Conservation (phyloP, 164 flowering plant species). For the Berberis thunbergii region DNA sequence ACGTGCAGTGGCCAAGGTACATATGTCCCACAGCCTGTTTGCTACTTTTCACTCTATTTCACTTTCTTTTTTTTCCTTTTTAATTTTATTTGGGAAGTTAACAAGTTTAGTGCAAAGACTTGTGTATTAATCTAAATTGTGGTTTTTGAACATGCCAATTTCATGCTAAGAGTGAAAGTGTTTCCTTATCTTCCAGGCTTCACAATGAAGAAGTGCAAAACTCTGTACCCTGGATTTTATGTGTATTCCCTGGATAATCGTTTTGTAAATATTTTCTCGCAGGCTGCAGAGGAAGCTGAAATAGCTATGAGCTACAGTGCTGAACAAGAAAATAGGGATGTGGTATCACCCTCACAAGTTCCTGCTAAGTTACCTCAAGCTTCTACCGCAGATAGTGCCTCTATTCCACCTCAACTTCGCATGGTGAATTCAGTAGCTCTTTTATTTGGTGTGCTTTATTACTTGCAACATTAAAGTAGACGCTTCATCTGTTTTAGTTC, state of each 20-base stretch:
- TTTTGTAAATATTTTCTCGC: constrained; percentile 3
- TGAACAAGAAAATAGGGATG: constrained; percentile 39
- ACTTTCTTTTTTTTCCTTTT: neutral
- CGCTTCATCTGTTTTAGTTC: too few species aligned
- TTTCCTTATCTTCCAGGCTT: too few species aligned
- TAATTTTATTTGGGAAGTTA: too few species aligned
- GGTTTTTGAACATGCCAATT: too few species aligned
- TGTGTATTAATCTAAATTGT: too few species aligned
- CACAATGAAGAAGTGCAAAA: too few species aligned
- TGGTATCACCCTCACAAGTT: constrained; percentile 34
- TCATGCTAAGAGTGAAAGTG: too few species aligned
- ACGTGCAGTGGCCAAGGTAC: constrained; percentile 58
- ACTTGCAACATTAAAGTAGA: too few species aligned
- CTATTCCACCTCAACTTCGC: constrained; percentile 70
- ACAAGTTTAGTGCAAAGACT: too few species aligned
- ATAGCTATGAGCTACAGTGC: constrained; percentile 28
- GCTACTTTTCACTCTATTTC: neutral
- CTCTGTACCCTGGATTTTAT: too few species aligned
- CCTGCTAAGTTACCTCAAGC: constrained; percentile 32
- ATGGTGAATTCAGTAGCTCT: constrained; percentile 34
- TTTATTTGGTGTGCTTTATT: neutral
- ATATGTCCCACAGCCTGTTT: constrained; percentile 1
- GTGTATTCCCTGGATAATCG: too few species aligned
- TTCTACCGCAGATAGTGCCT: constrained; percentile 39
- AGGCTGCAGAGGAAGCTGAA: constrained; percentile 67